phyloP scores from a whole-genome alignment of 176 grass and related monocot genomes.

The Echinochloa phyllopogon region DNA sequence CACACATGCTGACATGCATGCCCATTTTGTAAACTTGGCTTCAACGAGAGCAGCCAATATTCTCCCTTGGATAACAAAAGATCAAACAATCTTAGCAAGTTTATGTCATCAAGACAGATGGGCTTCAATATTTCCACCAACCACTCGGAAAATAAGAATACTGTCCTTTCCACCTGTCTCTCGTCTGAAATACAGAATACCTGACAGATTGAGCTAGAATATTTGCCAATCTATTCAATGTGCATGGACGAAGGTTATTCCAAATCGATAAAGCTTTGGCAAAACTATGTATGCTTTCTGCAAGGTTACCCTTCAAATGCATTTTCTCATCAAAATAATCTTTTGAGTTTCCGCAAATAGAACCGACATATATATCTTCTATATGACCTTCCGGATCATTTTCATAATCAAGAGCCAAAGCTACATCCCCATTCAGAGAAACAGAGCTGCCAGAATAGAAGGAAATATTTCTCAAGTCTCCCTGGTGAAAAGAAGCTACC shows the following conservation, averaged over 20 bases:
- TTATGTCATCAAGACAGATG: slow-evolving; percentile 58
- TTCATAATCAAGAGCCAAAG: slow-evolving; percentile 44
- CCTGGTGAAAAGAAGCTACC: slow-evolving; percentile 67
- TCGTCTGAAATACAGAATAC: slow-evolving; percentile 68
- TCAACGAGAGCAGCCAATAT: slow-evolving; percentile 82
- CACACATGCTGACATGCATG: slow-evolving; percentile 11
- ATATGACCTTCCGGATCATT: slow-evolving; percentile 38
- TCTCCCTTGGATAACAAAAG: slow-evolving; percentile 74
- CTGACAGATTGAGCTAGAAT: slow-evolving; percentile 81
- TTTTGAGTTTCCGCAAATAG: slow-evolving; percentile 26
- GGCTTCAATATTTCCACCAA: slow-evolving; percentile 64
- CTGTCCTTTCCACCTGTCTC: slow-evolving; percentile 41
- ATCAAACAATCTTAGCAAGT: slow-evolving; percentile 68
- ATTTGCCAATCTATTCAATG: slow-evolving; percentile 59
- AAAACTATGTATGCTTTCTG: slow-evolving; percentile 64
- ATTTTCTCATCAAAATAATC: slow-evolving; percentile 30
- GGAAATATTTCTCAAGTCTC: slow-evolving; percentile 58
- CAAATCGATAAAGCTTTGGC: slow-evolving; percentile 68
- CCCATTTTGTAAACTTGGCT: slow-evolving; percentile 48
- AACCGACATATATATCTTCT: slow-evolving; percentile 22
- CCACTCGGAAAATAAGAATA: slow-evolving; percentile 71
- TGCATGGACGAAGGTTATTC: slow-evolving; percentile 53
- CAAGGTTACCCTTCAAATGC: slow-evolving; percentile 38
- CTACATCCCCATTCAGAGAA: slow-evolving; percentile 83
- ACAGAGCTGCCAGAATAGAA: slow-evolving; percentile 72